Evolutionary conservation across 805 yeast species (phyloP).

Genomic region (Pichia kluyveri): DNA sequence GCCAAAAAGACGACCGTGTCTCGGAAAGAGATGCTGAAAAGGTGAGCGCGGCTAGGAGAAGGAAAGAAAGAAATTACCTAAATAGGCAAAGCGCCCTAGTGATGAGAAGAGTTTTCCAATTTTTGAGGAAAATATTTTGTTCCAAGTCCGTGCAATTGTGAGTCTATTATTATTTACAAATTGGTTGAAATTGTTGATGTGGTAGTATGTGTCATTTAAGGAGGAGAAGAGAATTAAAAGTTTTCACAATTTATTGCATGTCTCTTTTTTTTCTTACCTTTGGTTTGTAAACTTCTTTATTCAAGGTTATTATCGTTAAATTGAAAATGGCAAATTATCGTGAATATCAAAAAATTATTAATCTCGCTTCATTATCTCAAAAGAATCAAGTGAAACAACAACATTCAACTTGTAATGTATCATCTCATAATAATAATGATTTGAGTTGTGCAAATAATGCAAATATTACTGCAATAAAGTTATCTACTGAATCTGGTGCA

Average conservation of each 20-base stretch:
- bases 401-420: background rate
- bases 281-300: background rate
- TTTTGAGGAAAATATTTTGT: background rate
- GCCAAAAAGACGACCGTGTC: too few relatives aligned
- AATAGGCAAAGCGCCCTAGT: background rate
- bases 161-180: too few relatives aligned
- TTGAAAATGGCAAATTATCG: conserved; percentile 22
- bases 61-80: background rate
- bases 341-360: conserved; percentile 26
- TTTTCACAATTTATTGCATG: too few relatives aligned
- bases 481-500: background rate
- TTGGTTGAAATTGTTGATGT: too few relatives aligned
- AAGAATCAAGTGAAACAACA: conserved; percentile 6
- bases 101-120: background rate
- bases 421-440: background rate
- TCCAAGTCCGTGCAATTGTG: too few relatives aligned
- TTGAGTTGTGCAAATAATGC: background rate
- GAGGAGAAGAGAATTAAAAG: too few relatives aligned
- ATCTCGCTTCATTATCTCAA: background rate
- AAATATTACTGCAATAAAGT: background rate
- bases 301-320: background rate
- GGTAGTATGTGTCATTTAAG: too few relatives aligned
- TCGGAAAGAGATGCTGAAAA: too few relatives aligned
- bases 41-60: too few relatives aligned
- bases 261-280: background rate